Conservation (phyloP, 1,284 basidiomycete genomes). For the Tetrapyrgos nigripes region DNA sequence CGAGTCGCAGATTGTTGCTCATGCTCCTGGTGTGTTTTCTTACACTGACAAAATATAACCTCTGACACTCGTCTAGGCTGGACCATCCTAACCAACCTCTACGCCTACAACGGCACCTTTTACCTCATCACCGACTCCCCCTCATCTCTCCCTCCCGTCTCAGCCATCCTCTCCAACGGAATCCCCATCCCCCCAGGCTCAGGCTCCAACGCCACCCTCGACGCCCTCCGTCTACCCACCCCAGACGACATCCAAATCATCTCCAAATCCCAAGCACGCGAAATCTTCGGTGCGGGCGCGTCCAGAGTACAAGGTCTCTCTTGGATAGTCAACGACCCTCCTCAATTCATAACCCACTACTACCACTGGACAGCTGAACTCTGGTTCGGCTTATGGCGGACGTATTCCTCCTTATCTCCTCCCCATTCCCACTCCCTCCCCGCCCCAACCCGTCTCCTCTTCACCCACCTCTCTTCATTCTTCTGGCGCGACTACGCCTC, state of each 20-base stretch:
- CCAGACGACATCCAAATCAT: slow-evolving; percentile 83
- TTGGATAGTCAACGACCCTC: slow-evolving; percentile 83
- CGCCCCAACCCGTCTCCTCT: slow-evolving; percentile 74
- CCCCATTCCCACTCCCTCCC: slow-evolving; percentile 74
- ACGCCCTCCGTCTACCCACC: slow-evolving; percentile 62
- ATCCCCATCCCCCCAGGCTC: slow-evolving; percentile 29
- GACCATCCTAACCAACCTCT: slow-evolving; percentile 34
- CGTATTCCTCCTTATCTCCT: slow-evolving; percentile 82
- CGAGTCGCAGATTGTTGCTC: slow-evolving; percentile 62
- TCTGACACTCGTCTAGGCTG: slow-evolving; percentile 12
- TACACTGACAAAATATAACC: neutral
- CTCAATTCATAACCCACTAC: slow-evolving; percentile 84
- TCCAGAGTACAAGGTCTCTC: slow-evolving; percentile 70
- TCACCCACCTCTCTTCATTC: slow-evolving; percentile 72
- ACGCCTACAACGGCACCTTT: slow-evolving; percentile 34
- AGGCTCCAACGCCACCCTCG: slow-evolving; percentile 49
- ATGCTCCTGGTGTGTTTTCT: slow-evolving; percentile 59
- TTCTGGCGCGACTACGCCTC: slow-evolving; percentile 89
- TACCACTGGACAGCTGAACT: slow-evolving; percentile 90
- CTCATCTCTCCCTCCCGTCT: slow-evolving; percentile 12
- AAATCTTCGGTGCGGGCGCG: slow-evolving; percentile 67
- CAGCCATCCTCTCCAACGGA: slow-evolving; percentile 23
- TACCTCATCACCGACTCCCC: slow-evolving; percentile 32
- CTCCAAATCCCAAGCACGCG: slow-evolving; percentile 68
- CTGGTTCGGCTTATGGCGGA: slow-evolving; percentile 88